Base-by-base conservation (phyloP, 768 basidiomycete genomes). In the Solioccasus polychromus region DNA sequence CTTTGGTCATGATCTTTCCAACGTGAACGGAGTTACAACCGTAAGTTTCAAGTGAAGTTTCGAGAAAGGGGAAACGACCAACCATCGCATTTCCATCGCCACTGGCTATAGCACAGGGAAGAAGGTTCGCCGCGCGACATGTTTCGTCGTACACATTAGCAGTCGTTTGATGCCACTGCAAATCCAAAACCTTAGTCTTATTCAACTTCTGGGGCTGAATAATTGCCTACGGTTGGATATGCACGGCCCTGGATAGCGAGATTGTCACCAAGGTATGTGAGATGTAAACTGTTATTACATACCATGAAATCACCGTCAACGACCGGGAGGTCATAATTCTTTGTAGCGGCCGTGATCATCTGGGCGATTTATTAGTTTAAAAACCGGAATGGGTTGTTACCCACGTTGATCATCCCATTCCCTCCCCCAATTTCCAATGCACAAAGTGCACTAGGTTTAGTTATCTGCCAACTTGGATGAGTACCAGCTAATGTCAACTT, bases 251-350 rank as follows among this genome's bases (percentile, higher is more conserved):
- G 45, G 51, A 17, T 19, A 37, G 31, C 18, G 36, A 23, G 26
- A 15, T 38, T 36, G 46, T 47, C 24, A 51, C 30, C 39, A 20
- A 49, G 8, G 32, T 24, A 9, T 26, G 18, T 39, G n/a, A 43
- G 38, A 15, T 36, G 28, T 12, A 26, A 17, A 50, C 32, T 37
- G 5, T 31, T 23, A 38, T 19, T 17, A 44, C 61, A 32, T 34
- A 62, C 66, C 74, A 76, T 75, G 32, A 73, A 66, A 59, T 76
- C 72, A 4, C 69, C n/a, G n/a, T n/a, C n/a, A n/a, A n/a, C n/a
- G n/a, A n/a, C n/a, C n/a, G n/a, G n/a, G n/a, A n/a, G n/a, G n/a
- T n/a, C n/a, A n/a, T n/a, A n/a, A n/a, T n/a, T n/a, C n/a, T n/a
- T n/a, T n/a, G n/a, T n/a, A n/a, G n/a, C 64, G 40, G 59, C 68